Base-by-base conservation (phyloP, 2,329 filamentous ascomycete genomes). In the Dactylellina parvicollis region DNA sequence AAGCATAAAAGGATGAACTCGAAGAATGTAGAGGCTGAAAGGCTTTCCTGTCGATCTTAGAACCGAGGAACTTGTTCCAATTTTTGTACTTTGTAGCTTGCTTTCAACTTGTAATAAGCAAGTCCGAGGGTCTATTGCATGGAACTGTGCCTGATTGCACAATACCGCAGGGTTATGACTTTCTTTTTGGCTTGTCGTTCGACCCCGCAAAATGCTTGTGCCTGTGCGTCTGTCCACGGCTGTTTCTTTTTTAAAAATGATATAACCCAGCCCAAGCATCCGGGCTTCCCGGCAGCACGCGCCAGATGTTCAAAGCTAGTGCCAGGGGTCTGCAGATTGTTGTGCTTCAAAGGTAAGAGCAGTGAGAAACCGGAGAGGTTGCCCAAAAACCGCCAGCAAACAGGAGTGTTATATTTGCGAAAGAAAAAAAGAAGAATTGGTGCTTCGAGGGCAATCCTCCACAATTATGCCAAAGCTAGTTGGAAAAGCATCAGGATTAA, bases 191-290 rank as follows among this genome's bases (percentile, higher is more conserved):
- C 16, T 32, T 30, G 24, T 59, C 36, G 47, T 36, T 61, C 69
- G 60, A 73, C 69, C 69, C 69, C 69, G 69, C 69, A 73, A 73
- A 73, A 66, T 66, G 69, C 60, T 61, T 55, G 60, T 59, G 60
- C 69, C 60, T 73, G 60, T 66, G 69, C 69, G 69, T 73, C 46
- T 56, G 54, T 36, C 69, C 54, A 72, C 66, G 67, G 69, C 69
- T 73, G 61, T 73, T 73, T 65, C 52, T 72, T 65, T 65, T 65
- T 65, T 47, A 64, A 73, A 65, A 73, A 61, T 24, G 30, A 66
- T 55, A 50, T 61, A 54, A 61, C 46, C 47, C 38, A 73, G 61
- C 69, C 67, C 69, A 73, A 60, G 60, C 61, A 46, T 73, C 69
- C 69, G 69, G 61, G 52, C 69, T 73, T 73, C 69, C 69, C 69